Conservation (phyloP, 305 asterid species). For the Striga hermonthica region DNA sequence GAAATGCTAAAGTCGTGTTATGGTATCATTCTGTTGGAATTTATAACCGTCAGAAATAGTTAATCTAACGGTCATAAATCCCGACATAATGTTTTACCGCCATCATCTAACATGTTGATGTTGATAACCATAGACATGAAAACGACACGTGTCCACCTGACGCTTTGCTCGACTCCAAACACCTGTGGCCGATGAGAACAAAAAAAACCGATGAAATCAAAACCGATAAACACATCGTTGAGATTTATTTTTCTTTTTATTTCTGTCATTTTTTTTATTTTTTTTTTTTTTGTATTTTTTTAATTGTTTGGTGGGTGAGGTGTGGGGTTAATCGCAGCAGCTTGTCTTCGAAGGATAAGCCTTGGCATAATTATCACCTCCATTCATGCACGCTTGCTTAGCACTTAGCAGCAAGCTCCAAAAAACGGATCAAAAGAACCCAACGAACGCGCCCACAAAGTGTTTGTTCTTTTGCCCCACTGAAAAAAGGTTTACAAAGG, state of each 20-base stretch:
- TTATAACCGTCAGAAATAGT: too few relatives aligned
- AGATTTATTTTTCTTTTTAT: too few relatives aligned
- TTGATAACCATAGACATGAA: background rate
- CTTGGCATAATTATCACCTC: slow-evolving; percentile 30
- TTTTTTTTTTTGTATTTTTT: background rate
- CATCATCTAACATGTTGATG: background rate
- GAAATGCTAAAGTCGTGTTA: background rate
- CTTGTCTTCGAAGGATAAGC: slow-evolving; percentile 45
- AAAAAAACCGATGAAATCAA: slow-evolving; percentile 15
- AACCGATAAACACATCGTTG: slow-evolving; percentile 7
- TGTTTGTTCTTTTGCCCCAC: slow-evolving; percentile 1
- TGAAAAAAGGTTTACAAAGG: background rate
- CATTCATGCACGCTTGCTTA: slow-evolving; percentile 41
- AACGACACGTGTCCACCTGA: slow-evolving; percentile 30
- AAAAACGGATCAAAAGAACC: background rate
- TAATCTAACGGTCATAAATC: too few relatives aligned
- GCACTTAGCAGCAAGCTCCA: too few relatives aligned
- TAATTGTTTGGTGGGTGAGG: slow-evolving; percentile 34
- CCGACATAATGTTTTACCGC: too few relatives aligned
- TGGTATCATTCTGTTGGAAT: too few relatives aligned
- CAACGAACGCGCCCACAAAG: background rate
- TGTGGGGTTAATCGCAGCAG: slow-evolving; percentile 35
- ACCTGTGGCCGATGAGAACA: slow-evolving; percentile 17
- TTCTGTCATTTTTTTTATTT: background rate
- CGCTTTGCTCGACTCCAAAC: slow-evolving; percentile 27